Evolutionary conservation across 2,329 filamentous ascomycete species (phyloP), one percentile per base, ranked within the genome.

Genomic region (Ceratocystis destructans): DNA sequence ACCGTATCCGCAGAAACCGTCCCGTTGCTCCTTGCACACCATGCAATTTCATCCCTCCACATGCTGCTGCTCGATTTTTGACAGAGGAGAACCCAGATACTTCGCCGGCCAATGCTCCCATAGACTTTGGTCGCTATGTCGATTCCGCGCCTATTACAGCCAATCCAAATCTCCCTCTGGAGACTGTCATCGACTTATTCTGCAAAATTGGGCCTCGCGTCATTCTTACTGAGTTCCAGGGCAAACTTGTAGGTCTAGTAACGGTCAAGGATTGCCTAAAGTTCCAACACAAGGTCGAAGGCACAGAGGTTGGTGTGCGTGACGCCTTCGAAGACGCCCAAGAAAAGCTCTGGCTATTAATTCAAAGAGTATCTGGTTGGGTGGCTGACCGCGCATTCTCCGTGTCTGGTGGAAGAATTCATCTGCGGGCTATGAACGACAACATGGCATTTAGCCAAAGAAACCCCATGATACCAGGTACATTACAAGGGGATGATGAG

Each of bases 171-270:
- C 83, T 97, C 0, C 89, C 93, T 0, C 84, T 99, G 0, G 94
- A 99, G 76, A 99, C 94, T 0, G 93, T 96, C 41, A 96, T 99
- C 91, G 94, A 99, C 73, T 81, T 99, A 10, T 99, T 99, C 79
- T 93, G 93, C 75, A 99, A 97, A 78, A 95, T 99, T 74, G 94
- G 94, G 0, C 94, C 93, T 0, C 84, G 94, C 1, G 91, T 96
- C 5, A 93, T 99, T 62, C 81, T 99, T 2, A 87, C 96, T 48
- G 94, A 99, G 75, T 88, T 96, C 73, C 88, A 89, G 67, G 94
- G 94, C 15, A 84, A 84, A 62, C 81, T 99, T 1, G 84, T 83
- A 0, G 94, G 94, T 0, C 80, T 99, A 0, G 89, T 99, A 0
- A 99, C 94, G 0, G 89, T 96, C 69, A 99, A 99, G 75, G 94